Base-by-base conservation (phyloP, 768 basidiomycete genomes). In the Naematelia encephala region DNA sequence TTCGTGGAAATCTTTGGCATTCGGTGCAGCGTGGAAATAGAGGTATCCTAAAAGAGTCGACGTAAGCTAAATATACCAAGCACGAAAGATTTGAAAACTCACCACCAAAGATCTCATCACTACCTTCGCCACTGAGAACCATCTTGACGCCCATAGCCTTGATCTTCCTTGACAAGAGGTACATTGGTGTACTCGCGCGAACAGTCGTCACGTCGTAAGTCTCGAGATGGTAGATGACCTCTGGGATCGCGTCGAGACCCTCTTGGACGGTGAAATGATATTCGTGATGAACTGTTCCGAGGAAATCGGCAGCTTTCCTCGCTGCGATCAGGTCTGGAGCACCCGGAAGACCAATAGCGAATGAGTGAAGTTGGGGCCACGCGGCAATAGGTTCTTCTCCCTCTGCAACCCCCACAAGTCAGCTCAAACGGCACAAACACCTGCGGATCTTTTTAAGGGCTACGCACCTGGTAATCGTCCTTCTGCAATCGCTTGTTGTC, bases 81-180 rank as follows among this genome's bases (percentile, higher is more conserved):
- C 27, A 10, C 25, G 46, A 10, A 50, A 3, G n/a, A 11, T 21
- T 28, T 4, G 34, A 8, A 39, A 2, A 70, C 68, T 66, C 74
- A 89, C 92, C 93, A 80, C 94, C 94, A 34, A 97, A 84, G 61
- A 98, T 91, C 79, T 99, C 96, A 69, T 99, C 96, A 62, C 89
- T 91, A 39, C 96, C 96, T 79, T 99, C 96, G 16, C 96, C 96
- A 64, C 88, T 90, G 30, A 98, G 82, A 14, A 99, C 96, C 96
- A 99, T 99, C 81, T 99, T 99, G 54, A 99, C 96, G 58, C 96
- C 96, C 90, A 91, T 97, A 3, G 96, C 94, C 80, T 98, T 99
- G 81, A 99, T 93, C 80, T 99, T 98, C 50, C 96, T 84, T 75
- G 89, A 91, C 60, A 99, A 85, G 26, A 99, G 86, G 79, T 98